Evolutionary conservation across 2,329 filamentous ascomycete genomes (phyloP).

Genomic region (Lasiodiplodia sp.): DNA sequence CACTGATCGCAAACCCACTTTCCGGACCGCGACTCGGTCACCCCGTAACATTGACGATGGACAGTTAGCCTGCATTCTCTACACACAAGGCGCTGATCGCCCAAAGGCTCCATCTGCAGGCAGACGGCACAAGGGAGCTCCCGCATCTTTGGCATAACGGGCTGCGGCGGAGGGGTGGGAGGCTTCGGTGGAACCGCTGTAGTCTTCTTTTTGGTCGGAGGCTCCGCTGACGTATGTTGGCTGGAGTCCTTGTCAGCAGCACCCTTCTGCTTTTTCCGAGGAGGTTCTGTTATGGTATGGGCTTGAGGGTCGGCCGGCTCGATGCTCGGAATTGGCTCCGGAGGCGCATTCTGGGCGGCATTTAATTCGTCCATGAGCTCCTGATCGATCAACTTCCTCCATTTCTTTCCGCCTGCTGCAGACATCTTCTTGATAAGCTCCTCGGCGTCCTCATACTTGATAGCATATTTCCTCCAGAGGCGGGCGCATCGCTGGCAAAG

Average conservation of each 20-base stretch:
- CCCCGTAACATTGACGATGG: conserved; percentile 91
- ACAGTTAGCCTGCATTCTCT: conserved; percentile 90
- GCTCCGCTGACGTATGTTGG: conserved; percentile 52
- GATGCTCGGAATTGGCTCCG: conserved; percentile 33
- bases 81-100: conserved; percentile 69
- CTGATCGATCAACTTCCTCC: conserved; percentile 90
- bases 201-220: conserved; percentile 64
- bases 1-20: conserved; percentile 99
- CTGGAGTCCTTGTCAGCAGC: conserved; percentile 59
- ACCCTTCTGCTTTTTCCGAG: conserved; percentile 67
- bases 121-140: conserved; percentile 87
- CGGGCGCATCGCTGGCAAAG: conserved; percentile 90
- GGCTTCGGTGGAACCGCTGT: conserved; percentile 51
- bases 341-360: conserved; percentile 44
- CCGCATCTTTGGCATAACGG: conserved; percentile 80
- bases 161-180: conserved; percentile 67
- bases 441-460: conserved; percentile 94
- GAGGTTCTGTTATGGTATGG: conserved; percentile 52
- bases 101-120: conserved; percentile 72
- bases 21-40: conserved; percentile 71
- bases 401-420: conserved; percentile 78
- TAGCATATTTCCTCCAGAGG: conserved; percentile 93
- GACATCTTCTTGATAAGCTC: conserved; percentile 89
- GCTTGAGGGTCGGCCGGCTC: conserved; percentile 36
- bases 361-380: conserved; percentile 78